A percentile compares a stretch with the other conserved stretches of the same genome.
Conservation (phyloP, 495 filamentous ascomycete genomes). For the Penicillium ucsense region DNA sequence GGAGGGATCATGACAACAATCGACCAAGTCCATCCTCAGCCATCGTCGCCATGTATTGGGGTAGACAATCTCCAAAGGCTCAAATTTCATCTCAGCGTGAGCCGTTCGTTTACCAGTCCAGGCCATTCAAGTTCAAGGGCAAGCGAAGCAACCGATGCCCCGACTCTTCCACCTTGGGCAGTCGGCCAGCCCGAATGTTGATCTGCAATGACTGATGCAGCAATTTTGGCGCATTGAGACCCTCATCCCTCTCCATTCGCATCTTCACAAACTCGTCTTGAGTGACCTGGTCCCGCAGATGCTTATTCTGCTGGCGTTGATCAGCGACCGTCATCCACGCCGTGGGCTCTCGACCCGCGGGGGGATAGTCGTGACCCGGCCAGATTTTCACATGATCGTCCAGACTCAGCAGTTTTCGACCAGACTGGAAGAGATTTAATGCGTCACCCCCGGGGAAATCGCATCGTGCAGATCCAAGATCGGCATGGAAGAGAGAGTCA, state of each 20-base stretch:
- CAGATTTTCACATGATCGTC: conserved; percentile 37
- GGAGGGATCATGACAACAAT: too few species aligned
- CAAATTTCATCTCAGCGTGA: too few species aligned
- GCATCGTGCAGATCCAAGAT: conserved; percentile 49
- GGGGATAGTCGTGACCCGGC: conserved; percentile 44
- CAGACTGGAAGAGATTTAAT: conserved; percentile 33
- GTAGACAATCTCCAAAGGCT: too few species aligned
- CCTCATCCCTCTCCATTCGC: conserved; percentile 38
- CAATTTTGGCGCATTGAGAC: conserved; percentile 39
- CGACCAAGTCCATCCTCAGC: too few species aligned
- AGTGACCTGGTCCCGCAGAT: conserved; percentile 31
- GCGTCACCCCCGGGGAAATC: conserved; percentile 52
- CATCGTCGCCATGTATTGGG: too few species aligned
- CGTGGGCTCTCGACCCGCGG: conserved; percentile 20
- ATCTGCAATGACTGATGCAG: conserved; percentile 49
- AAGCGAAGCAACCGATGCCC: conserved; percentile 33
- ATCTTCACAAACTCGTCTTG: conserved; percentile 40
- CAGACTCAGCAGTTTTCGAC: conserved; percentile 35
- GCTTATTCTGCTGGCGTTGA: conserved; percentile 43
- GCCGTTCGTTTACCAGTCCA: conserved; percentile 10
- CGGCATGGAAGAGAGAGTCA: conserved; percentile 50
- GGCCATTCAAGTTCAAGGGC: conserved; percentile 28
- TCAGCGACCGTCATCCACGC: conserved; percentile 41
- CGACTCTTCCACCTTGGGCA: conserved; percentile 26
- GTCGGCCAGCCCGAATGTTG: conserved; percentile 45